Evolutionary conservation across 1,284 basidiomycete genomes (phyloP).

Genomic region (Phellinidium pouzarii): DNA sequence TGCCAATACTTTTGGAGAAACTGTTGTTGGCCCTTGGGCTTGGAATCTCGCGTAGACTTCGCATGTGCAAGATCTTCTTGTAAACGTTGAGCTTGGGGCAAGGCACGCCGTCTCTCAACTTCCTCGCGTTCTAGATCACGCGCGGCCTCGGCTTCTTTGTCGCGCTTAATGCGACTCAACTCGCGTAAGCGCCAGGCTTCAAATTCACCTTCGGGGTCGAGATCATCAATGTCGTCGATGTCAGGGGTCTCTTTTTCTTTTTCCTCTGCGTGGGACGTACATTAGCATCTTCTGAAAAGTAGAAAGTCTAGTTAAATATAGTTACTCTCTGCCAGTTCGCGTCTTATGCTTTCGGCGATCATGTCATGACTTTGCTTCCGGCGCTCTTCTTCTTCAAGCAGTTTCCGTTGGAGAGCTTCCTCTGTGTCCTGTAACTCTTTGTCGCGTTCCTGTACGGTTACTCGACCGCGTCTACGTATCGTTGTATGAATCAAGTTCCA

Average conservation of each 20-base stretch:
- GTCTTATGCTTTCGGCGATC: conserved; percentile 81
- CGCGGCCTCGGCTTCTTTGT: conserved; percentile 76
- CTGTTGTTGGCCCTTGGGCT: conserved; percentile 82
- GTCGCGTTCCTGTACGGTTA: conserved; percentile 60
- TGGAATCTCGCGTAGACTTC: conserved; percentile 71
- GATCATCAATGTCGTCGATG: conserved; percentile 91
- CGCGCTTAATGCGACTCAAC: conserved; percentile 82
- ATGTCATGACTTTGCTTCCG: conserved; percentile 78
- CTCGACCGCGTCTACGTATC: conserved; percentile 57
- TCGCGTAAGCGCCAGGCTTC: conserved; percentile 95
- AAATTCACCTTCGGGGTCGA: conserved; percentile 89
- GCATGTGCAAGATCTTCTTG: conserved; percentile 88
- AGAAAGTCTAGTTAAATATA: conserved; percentile 11
- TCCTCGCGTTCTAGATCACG: conserved; percentile 84
- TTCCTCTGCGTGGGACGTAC: conserved; percentile 53
- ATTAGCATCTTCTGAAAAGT: conserved; percentile 2
- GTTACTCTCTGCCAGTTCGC: conserved; percentile 79
- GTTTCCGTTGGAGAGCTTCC: conserved; percentile 55
- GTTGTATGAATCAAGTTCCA: neutral
- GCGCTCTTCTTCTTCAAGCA: conserved; percentile 65
- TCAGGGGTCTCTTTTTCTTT: conserved; percentile 78
- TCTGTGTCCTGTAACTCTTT: conserved; percentile 61
- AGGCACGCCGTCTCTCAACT: conserved; percentile 80
- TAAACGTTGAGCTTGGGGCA: conserved; percentile 89
- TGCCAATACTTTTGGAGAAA: conserved; percentile 99